Percentiles rank a stretch among this genome's conserved stretches.
These are phyloP conservation scores for Arachis stenosperma DNA, from an alignment of 306 rosid species.

Conservation along the genomic window DNA sequence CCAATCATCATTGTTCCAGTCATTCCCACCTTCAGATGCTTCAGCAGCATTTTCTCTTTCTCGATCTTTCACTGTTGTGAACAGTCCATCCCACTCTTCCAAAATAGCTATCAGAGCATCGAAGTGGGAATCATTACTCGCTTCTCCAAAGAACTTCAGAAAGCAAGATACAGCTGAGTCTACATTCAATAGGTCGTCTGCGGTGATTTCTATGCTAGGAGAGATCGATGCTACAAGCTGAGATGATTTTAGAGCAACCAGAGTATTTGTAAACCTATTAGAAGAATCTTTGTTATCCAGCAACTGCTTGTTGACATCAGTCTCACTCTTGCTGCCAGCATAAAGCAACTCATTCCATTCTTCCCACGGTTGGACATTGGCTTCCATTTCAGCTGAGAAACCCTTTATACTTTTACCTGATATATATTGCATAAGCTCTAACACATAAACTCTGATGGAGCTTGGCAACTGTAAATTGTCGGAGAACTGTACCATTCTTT, in stretches of 20 bases:
- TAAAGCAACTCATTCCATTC: conserved; percentile 78
- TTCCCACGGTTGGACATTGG: conserved; percentile 81
- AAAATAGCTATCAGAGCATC: conserved; percentile 69
- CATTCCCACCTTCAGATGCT: conserved; percentile 66
- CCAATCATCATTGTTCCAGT: conserved; percentile 88
- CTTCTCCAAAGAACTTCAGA: conserved; percentile 66
- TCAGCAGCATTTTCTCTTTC: conserved; percentile 55
- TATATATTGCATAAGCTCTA: conserved; percentile 94
- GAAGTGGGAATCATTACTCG: conserved; percentile 60
- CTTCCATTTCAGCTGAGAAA: conserved; percentile 67
- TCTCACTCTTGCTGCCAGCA: conserved; percentile 53
- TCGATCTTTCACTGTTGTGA: conserved; percentile 49
- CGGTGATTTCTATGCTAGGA: conserved; percentile 70
- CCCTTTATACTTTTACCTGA: conserved; percentile 75
- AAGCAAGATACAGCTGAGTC: conserved; percentile 85
- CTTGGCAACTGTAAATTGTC: conserved; percentile 83
- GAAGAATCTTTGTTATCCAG: conserved; percentile 65
- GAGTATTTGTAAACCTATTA: conserved; percentile 78
- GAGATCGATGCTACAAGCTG: conserved; percentile 79
- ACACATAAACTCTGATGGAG: conserved; percentile 75
- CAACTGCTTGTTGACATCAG: conserved; percentile 49
- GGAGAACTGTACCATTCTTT: conserved; percentile 83
- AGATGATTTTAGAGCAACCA: conserved; percentile 92
- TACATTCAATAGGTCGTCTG: conserved; percentile 64
- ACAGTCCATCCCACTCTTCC: conserved; percentile 95